Percentiles rank a stretch among this genome's conserved stretches.
phyloP scores from a whole-genome alignment of 768 basidiomycete species.

The Cystobasidium ongulense region DNA sequence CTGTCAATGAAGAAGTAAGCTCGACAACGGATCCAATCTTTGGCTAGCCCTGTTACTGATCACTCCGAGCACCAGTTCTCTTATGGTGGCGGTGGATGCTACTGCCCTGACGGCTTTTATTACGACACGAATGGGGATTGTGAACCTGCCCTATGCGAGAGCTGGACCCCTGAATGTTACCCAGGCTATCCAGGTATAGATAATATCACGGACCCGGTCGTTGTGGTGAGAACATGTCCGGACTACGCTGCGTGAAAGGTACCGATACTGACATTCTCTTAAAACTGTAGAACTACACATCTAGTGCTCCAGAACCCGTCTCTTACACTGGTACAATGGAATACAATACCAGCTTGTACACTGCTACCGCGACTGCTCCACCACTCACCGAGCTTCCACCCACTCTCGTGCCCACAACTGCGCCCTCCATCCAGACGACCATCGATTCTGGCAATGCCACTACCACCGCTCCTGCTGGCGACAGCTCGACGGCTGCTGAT shows the following conservation, averaged over 20 bases:
- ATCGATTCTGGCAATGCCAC: not conserved
- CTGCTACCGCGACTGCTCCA: not conserved
- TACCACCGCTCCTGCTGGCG: not conserved
- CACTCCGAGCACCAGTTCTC: not conserved
- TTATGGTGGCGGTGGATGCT: not conserved
- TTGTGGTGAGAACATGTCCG: not conserved
- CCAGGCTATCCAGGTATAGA: conserved; percentile 7
- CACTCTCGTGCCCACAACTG: not conserved
- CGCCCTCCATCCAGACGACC: not conserved
- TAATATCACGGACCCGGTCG: not conserved
- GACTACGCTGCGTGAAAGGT: not conserved
- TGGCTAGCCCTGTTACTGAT: not conserved
- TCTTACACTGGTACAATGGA: not conserved
- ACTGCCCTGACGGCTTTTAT: not conserved
- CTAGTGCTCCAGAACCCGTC: not conserved
- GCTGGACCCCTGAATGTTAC: not conserved
- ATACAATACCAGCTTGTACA: conserved; percentile 1
- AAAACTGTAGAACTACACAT: not conserved
- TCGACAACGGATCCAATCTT: not conserved
- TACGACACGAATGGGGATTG: not conserved
- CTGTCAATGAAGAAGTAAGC: not conserved
- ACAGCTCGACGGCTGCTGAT: not conserved
- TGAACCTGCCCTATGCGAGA: not conserved
- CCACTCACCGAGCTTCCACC: not conserved
- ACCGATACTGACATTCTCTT: not conserved